Percentiles rank a stretch among this genome's conserved stretches.
phyloP scores from a whole-genome alignment of 441 rosid genomes.

The Gossypium gossypioides region DNA sequence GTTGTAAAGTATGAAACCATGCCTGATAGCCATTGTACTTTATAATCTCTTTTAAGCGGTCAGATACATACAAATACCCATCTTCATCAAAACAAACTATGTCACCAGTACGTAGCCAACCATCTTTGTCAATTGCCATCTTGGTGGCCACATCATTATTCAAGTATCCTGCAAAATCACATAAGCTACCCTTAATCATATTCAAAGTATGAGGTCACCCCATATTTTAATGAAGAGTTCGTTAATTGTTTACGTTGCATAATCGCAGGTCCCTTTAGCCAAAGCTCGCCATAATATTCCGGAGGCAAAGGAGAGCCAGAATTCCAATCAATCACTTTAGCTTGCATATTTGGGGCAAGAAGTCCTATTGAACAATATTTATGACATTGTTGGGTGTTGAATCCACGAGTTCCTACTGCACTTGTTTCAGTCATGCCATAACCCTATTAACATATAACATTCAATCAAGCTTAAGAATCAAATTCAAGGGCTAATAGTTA shows the following conservation, averaged over 20 bases:
- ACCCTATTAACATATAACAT: slow-evolving; percentile 39
- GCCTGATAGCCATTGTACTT: slow-evolving; percentile 93
- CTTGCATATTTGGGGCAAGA: slow-evolving; percentile 75
- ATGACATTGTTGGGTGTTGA: slow-evolving; percentile 31
- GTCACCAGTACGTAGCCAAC: slow-evolving; percentile 88
- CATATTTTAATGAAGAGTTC: neutral
- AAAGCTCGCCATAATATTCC: slow-evolving; percentile 64
- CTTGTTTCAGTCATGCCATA: slow-evolving; percentile 85
- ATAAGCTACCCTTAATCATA: neutral
- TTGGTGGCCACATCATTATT: slow-evolving; percentile 54
- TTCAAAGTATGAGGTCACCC: neutral
- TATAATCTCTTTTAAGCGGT: slow-evolving; percentile 73
- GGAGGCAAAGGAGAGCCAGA: slow-evolving; percentile 60
- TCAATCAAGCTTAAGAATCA: neutral
- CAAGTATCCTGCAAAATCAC: slow-evolving; percentile 42
- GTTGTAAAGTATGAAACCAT: neutral
- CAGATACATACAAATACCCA: slow-evolving; percentile 57
- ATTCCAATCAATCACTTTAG: slow-evolving; percentile 59
- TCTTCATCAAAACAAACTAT: slow-evolving; percentile 60
- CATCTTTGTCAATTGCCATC: slow-evolving; percentile 44
- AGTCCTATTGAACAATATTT: slow-evolving; percentile 63
- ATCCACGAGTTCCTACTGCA: slow-evolving; percentile 78
- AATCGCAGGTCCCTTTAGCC: slow-evolving; percentile 67
- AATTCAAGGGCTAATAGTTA: neutral
- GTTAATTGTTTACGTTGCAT: slow-evolving; percentile 49